Percentiles rank a stretch among this genome's conserved stretches.
Conservation (phyloP, 805 yeast species). For the Candida cerambycidarum region DNA sequence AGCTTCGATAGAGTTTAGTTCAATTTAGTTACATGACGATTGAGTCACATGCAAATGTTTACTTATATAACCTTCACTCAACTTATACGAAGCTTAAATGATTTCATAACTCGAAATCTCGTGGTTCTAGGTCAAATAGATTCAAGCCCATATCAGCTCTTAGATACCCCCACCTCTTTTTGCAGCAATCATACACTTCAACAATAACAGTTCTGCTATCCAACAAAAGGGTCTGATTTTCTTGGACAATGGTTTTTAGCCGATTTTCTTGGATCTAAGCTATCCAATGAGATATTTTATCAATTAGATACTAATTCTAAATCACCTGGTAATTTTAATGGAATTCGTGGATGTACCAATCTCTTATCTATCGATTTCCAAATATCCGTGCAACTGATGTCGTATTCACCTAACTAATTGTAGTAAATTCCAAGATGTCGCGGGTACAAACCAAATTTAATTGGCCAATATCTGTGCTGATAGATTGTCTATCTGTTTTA, state of each 20-base stretch:
- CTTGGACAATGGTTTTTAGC: too few species aligned
- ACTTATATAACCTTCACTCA: too few species aligned
- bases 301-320: neutral
- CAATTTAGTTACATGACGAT: too few species aligned
- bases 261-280: neutral
- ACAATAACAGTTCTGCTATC: neutral
- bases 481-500: neutral
- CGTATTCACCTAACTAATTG: neutral
- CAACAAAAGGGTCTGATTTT: neutral
- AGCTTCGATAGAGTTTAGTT: too few species aligned
- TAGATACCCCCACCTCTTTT: too few species aligned
- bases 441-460: neutral
- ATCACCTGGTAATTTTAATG: neutral
- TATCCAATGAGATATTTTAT: neutral
- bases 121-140: too few species aligned
- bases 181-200: neutral
- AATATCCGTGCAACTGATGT: conserved; percentile 4
- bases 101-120: too few species aligned
- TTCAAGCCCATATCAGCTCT: too few species aligned
- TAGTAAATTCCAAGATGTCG: conserved; percentile 1
- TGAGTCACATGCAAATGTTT: too few species aligned
- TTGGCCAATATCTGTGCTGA: neutral
- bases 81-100: too few species aligned
- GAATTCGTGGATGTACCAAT: neutral
- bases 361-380: neutral